Evolutionary conservation across 352 stramenopile genomes (phyloP), one percentile per base, ranked within the genome.

Genomic region (Phytopythium chamaehyphon): DNA sequence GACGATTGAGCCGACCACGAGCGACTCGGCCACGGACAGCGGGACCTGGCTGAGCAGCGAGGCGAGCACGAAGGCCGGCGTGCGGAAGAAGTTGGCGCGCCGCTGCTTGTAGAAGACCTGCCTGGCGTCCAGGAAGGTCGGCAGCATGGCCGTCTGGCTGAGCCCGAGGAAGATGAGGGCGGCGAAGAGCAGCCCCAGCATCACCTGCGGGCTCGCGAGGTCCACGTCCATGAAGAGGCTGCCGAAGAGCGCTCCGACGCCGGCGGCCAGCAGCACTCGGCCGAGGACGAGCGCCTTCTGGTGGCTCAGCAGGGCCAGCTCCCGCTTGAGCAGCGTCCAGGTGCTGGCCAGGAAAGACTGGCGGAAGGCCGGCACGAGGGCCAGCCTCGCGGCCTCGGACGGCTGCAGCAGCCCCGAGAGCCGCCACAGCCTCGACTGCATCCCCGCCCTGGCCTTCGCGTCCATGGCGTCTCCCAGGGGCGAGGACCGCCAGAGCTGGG

Each of bases 151-250:
- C 53, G 90, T 84, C 16, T 80, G 69, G 18, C 78, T 76, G 24
- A 96, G 43, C 3, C 69, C 73, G 2, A 88, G 65, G 54, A 90
- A 94, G 42, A 96, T 76, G 50, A 90, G 67, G 31, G 71, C 72
- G 18, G 83, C 73, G 57, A 94, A 96, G 11, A 95, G 44, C 16
- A 92, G 67, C 23, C 88, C 82, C 57, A 94, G 74, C 23, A 90
- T 46, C 3, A 74, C 58, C 42, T 76, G 61, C 6, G 68, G 54
- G 18, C 77, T 58, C 15, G 61, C 67, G 10, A 58, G 56, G 11
- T 76, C 51, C 22, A 76, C 63, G n/a, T 76, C n/a, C 47, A 70
- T 76, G 47, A 83, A 83, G 3, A 48, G 69, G 51, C 59, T 71
- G 40, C 55, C 62, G 38, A 75, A 74, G 14, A 83, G 50, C 45